Evolutionary conservation across 176 grass and related monocot genomes (phyloP), one percentile per base, ranked within the genome.

Genomic region (Oryza meridionalis): DNA sequence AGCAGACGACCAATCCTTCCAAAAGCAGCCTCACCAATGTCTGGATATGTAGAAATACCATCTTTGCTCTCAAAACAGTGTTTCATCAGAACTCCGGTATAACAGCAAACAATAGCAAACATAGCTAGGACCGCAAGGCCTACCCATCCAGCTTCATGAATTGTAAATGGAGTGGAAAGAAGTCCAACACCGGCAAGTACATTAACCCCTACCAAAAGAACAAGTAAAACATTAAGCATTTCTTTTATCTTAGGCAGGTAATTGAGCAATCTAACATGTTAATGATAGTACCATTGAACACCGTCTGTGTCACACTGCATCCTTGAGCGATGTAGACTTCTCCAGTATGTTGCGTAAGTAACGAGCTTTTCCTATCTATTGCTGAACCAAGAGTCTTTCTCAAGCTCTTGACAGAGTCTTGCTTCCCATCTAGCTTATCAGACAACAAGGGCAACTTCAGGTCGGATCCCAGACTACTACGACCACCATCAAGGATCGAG

Each of bases 11-110:
- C 96, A 67, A 93, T 85, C 91, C 78, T 89, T 65, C 92, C 96
- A 80, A 98, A 98, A 37, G 92, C 96, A 87, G 93, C 93, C 88
- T 98, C 93, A 12, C 93, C 96, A 47, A 98, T 98, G 87, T 98
- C 93, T 84, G 96, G 96, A 77, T 98, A 98, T 67, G 82, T 93
- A 49, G 81, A 82, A 86, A 98, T 88, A 11, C 96, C 96, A 65
- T 91, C 93, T 88, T 95, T 95, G 87, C 80, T 95, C 83, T 98
- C 96, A 9, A 98, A 95, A 77, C 96, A 95, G 38, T 95, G 45
- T 70, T 90, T 98, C 85, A 93, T 61, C 84, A 98, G 89, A 83
- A 90, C 71, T 80, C 93, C 89, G 61, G 96, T 98, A 76, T 98
- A 98, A 83, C 76, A 98, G 53, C 93, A 98, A 80, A 86, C 71